These are phyloP conservation scores for Tolypocladium cylindrosporum DNA, from an alignment of 2,329 filamentous ascomycete genomes.

Conservation along the genomic window DNA sequence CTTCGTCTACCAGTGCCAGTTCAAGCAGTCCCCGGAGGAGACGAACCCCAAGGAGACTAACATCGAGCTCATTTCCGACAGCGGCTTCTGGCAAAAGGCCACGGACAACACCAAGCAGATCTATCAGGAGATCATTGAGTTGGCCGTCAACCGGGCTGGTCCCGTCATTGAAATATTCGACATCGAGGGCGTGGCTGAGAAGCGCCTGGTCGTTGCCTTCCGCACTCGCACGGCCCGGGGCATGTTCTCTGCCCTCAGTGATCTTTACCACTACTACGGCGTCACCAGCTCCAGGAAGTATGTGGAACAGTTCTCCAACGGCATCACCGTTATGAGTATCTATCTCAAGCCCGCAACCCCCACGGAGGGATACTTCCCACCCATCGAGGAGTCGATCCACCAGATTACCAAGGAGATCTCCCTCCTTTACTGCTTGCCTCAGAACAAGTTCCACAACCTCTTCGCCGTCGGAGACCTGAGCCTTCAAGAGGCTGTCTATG, in stretches of 20 bases:
- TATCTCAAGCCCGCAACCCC: slow-evolving; percentile 69
- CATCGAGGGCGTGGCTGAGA: slow-evolving; percentile 83
- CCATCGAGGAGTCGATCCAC: slow-evolving; percentile 89
- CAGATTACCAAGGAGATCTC: slow-evolving; percentile 99
- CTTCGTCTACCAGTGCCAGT: slow-evolving; percentile 96
- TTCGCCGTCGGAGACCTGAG: slow-evolving; percentile 82
- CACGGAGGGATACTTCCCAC: slow-evolving; percentile 48
- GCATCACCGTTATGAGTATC: slow-evolving; percentile 92
- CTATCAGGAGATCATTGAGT: slow-evolving; percentile 86
- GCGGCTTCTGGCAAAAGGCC: slow-evolving; percentile 90
- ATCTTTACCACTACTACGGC: slow-evolving; percentile 98
- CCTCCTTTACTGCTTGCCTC: slow-evolving; percentile 91
- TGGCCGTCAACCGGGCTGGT: slow-evolving; percentile 74
- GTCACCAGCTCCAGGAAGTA: slow-evolving; percentile 95
- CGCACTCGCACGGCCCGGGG: slow-evolving; percentile 85
- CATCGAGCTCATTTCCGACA: slow-evolving; percentile 85
- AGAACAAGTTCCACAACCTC: slow-evolving; percentile 88
- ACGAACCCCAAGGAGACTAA: slow-evolving; percentile 73
- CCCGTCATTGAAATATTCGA: slow-evolving; percentile 98
- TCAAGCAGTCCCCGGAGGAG: slow-evolving; percentile 62
- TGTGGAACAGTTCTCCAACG: slow-evolving; percentile 97
- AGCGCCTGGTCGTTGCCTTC: slow-evolving; percentile 90
- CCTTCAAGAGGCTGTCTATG: slow-evolving; percentile 93
- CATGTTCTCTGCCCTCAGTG: slow-evolving; percentile 88
- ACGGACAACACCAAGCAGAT: slow-evolving; percentile 92